phyloP scores from a whole-genome alignment of 2,329 filamentous ascomycete genomes.

The Phaeosphaeria sp. region DNA sequence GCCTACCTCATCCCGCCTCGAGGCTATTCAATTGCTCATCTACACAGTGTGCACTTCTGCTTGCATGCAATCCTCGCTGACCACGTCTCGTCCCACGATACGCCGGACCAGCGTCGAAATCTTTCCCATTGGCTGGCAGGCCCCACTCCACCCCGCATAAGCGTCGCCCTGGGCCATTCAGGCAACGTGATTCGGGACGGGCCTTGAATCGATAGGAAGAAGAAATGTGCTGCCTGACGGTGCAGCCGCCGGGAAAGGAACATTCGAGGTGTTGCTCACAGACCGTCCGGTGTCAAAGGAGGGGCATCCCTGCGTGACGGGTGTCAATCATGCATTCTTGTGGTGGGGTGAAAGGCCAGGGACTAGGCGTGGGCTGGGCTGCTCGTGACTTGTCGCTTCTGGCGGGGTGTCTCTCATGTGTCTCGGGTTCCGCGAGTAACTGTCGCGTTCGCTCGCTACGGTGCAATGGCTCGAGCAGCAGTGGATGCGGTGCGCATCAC shows the following conservation, averaged over 20 bases:
- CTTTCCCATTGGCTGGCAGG: constrained; percentile 11
- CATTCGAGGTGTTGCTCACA: neutral
- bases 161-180: constrained; percentile 36
- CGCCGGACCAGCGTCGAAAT: neutral
- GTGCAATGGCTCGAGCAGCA: constrained; percentile 12
- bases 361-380: neutral
- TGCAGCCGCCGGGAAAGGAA: constrained; percentile 29
- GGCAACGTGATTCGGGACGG: constrained; percentile 33
- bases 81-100: constrained; percentile 22
- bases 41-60: neutral
- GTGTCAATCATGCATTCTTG: neutral
- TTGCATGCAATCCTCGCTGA: constrained; percentile 11
- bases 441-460: neutral
- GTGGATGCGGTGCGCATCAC: constrained; percentile 20
- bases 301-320: neutral
- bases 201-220: constrained; percentile 29
- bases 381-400: constrained; percentile 9
- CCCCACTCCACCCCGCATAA: constrained; percentile 39
- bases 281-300: neutral
- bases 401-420: constrained; percentile 1
- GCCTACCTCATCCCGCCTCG: neutral
- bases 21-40: neutral
- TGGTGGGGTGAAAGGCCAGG: neutral
- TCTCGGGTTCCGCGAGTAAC: constrained; percentile 6
- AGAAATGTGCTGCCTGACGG: constrained; percentile 29